A percentile compares a stretch with the other conserved stretches of the same genome.
These are phyloP conservation scores for Coniferiporia sulphurascens DNA, from an alignment of 1,284 basidiomycete genomes.

Conservation along the genomic window DNA sequence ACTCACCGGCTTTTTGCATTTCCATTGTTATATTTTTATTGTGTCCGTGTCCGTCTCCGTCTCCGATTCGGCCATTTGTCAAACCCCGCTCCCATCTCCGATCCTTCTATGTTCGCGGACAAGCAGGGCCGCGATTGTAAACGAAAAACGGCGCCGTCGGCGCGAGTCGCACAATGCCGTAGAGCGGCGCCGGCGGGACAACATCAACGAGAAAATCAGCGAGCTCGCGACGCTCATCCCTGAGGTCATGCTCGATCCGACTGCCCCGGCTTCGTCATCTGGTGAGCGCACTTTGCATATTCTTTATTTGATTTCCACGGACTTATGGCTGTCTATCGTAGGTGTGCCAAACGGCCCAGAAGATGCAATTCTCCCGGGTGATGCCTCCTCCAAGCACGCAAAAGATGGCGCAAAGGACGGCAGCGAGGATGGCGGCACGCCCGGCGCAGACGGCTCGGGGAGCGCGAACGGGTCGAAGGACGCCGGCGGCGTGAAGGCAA, in stretches of 20 bases:
- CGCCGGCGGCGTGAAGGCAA: conserved; percentile 64
- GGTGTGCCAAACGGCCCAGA: too few species aligned
- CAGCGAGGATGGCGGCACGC: conserved; percentile 7
- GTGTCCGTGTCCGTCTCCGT: too few species aligned
- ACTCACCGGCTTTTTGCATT: too few species aligned
- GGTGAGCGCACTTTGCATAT: neutral
- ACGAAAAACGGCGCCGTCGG: conserved; percentile 72
- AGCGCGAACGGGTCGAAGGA: conserved; percentile 27
- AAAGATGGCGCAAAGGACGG: conserved; percentile 1
- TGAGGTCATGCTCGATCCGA: conserved; percentile 70
- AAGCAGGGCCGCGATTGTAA: conserved; percentile 43
- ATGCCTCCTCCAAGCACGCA: neutral
- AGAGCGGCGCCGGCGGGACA: conserved; percentile 80
- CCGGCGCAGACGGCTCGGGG: conserved; percentile 6
- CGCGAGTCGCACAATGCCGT: conserved; percentile 90
- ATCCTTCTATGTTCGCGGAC: neutral
- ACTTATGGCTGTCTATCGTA: too few species aligned
- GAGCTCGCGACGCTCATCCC: conserved; percentile 87
- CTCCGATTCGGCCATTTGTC: too few species aligned
- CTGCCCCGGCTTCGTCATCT: conserved; percentile 30
- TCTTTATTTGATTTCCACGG: too few species aligned
- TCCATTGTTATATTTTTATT: too few species aligned
- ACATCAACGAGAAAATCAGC: conserved; percentile 91
- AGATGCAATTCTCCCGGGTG: too few species aligned
- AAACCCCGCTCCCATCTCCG: too few species aligned